phyloP scores from a whole-genome alignment of 1,284 basidiomycete genomes.

The Irpex lacteus region DNA sequence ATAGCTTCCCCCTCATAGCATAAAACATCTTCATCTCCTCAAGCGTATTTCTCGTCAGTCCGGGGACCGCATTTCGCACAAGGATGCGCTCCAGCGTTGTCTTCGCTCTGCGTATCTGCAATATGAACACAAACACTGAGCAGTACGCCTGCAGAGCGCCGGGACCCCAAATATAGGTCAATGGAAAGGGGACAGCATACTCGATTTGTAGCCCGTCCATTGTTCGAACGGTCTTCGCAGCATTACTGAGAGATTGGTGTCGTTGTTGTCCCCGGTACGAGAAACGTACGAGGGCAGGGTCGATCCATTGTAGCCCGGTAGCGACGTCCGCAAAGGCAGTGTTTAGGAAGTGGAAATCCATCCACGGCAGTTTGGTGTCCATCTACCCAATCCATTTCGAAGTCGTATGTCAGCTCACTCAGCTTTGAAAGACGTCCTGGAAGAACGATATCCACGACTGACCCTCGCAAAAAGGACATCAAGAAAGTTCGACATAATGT shows the following conservation, averaged over 20 bases:
- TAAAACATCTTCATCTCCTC: slow-evolving; percentile 63
- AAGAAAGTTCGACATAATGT: slow-evolving; percentile 70
- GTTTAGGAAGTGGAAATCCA: slow-evolving; percentile 83
- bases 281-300: slow-evolving; percentile 71
- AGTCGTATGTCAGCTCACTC: too few species aligned
- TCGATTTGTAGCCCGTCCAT: slow-evolving; percentile 70
- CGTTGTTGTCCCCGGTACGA: slow-evolving; percentile 52
- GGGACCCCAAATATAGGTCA: slow-evolving; percentile 76
- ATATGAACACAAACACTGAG: slow-evolving; percentile 72
- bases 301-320: slow-evolving; percentile 57
- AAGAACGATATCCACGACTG: slow-evolving; percentile 14
- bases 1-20: slow-evolving; percentile 68
- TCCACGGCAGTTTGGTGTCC: slow-evolving; percentile 68
- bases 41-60: slow-evolving; percentile 18
- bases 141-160: slow-evolving; percentile 59
- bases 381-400: slow-evolving; percentile 59
- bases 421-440: not conserved
- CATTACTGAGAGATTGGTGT: slow-evolving; percentile 25
- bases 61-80: slow-evolving; percentile 45
- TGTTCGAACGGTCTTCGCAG: slow-evolving; percentile 51
- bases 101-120: slow-evolving; percentile 76
- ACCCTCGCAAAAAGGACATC: slow-evolving; percentile 75
- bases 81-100: slow-evolving; percentile 66
- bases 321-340: slow-evolving; percentile 71
- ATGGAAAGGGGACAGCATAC: slow-evolving; percentile 79